Percentiles rank a stretch among this genome's conserved stretches.
Conservation (phyloP, 2,329 filamentous ascomycete species). For the Cytospora leucostoma region DNA sequence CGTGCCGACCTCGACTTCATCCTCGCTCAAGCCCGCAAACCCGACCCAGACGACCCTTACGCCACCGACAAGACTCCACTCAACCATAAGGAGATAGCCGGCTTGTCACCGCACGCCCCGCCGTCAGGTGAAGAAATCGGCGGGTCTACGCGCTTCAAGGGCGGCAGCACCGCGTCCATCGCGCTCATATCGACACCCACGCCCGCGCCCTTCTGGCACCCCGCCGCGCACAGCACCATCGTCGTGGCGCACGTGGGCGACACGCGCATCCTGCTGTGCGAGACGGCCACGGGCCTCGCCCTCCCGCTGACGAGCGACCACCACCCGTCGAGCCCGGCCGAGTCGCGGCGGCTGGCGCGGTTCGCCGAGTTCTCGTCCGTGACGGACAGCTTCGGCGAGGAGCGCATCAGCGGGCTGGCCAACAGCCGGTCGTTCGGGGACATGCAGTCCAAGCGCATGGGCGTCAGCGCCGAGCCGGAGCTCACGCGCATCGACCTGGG, state of each 20-base stretch:
- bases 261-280: conserved; percentile 86
- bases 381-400: conserved; percentile 95
- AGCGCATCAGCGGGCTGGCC: conserved; percentile 88
- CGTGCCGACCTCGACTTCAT: conserved; percentile 95
- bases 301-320: conserved; percentile 87
- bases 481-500: conserved; percentile 76
- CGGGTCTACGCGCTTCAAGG: conserved; percentile 78
- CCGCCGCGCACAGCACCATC: conserved; percentile 78
- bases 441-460: conserved; percentile 86
- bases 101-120: conserved; percentile 54
- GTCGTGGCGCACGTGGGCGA: conserved; percentile 91
- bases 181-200: conserved; percentile 91
- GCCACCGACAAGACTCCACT: conserved; percentile 70
- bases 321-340: conserved; percentile 83
- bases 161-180: conserved; percentile 88
- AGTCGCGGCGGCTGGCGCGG: conserved; percentile 79
- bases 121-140: conserved; percentile 67
- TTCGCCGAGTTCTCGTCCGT: conserved; percentile 76
- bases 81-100: conserved; percentile 83
- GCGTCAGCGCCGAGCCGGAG: conserved; percentile 92
- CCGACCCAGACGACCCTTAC: conserved; percentile 70
- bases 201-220: conserved; percentile 93
- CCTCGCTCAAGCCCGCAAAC: conserved; percentile 80
- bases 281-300: conserved; percentile 77
- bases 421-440: conserved; percentile 96